Evolutionary conservation across 768 basidiomycete species (phyloP).

Genomic region (Serpula lacrymans): DNA sequence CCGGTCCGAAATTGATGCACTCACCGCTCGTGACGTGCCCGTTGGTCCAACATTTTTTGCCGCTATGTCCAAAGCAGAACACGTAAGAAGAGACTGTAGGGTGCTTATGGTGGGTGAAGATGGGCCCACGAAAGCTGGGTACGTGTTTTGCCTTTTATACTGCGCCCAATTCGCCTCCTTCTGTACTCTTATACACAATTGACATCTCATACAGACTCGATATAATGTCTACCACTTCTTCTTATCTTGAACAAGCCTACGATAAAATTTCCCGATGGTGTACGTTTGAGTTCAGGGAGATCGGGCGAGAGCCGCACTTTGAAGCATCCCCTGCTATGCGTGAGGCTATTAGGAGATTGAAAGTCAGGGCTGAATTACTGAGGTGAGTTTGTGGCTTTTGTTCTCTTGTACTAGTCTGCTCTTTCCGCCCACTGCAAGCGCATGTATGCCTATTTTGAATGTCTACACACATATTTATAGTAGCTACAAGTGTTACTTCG

Average conservation of each 20-base stretch:
- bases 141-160: slow-evolving; percentile 13
- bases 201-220: slow-evolving; percentile 59
- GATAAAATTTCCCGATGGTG: slow-evolving; percentile 87
- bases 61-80: slow-evolving; percentile 83
- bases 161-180: no score
- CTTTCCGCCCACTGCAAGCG: no score
- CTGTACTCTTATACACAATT: not conserved
- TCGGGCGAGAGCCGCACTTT: slow-evolving; percentile 69
- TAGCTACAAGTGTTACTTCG: no score
- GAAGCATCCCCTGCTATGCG: slow-evolving; percentile 65
- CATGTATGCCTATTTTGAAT: slow-evolving; percentile 16
- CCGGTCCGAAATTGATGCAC: slow-evolving; percentile 64
- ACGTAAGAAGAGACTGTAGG: slow-evolving; percentile 80
- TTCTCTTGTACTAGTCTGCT: no score
- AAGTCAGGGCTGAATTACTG: slow-evolving; percentile 73
- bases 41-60: slow-evolving; percentile 73
- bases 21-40: slow-evolving; percentile 77
- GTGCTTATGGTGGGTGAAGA: slow-evolving; percentile 86
- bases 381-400: no score
- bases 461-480: not conserved
- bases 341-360: slow-evolving; percentile 72
- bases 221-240: slow-evolving; percentile 80
- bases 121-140: slow-evolving; percentile 77
- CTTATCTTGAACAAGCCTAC: slow-evolving; percentile 84
- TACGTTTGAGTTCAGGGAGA: slow-evolving; percentile 78